phyloP scores from a whole-genome alignment of 2,329 filamentous ascomycete species.

The Pseudocercospora macadamiae region DNA sequence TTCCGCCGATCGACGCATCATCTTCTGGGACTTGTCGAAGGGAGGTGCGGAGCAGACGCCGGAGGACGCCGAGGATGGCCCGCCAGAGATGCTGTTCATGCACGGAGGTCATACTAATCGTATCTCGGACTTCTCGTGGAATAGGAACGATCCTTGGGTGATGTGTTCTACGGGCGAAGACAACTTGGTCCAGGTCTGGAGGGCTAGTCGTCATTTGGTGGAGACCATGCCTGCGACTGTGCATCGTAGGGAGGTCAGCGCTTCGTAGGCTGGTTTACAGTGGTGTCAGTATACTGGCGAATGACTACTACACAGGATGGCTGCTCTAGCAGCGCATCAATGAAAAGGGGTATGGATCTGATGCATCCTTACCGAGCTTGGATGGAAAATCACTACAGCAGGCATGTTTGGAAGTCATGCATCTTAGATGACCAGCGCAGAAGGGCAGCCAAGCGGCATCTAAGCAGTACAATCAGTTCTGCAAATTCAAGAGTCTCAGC shows the following conservation, averaged over 20 bases:
- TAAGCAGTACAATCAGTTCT: no score
- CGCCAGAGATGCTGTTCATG: constrained; percentile 97
- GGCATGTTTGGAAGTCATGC: no score
- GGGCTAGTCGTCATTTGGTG: constrained; percentile 40
- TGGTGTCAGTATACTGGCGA: no score
- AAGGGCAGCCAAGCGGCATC: no score
- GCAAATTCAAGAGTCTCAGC: no score
- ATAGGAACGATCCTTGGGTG: constrained; percentile 94
- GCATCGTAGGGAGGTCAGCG: constrained; percentile 35
- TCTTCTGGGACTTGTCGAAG: constrained; percentile 93
- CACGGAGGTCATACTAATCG: constrained; percentile 98
- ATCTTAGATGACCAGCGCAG: no score
- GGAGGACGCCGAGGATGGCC: constrained; percentile 92
- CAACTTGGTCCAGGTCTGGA: constrained; percentile 88
- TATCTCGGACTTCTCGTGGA: constrained; percentile 97
- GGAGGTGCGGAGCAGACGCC: constrained; percentile 93
- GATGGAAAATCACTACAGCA: no score
- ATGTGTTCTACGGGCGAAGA: constrained; percentile 95
- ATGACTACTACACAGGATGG: background rate
- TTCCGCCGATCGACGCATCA: constrained; percentile 88
- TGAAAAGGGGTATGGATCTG: no score
- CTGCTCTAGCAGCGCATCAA: background rate
- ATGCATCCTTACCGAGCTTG: no score
- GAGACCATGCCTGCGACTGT: constrained; percentile 39
- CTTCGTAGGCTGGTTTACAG: constrained; percentile 5